Evolutionary conservation across 306 rosid genomes (phyloP), one percentile per base, ranked within the genome.

Genomic region (Pyrus bretschneideri): DNA sequence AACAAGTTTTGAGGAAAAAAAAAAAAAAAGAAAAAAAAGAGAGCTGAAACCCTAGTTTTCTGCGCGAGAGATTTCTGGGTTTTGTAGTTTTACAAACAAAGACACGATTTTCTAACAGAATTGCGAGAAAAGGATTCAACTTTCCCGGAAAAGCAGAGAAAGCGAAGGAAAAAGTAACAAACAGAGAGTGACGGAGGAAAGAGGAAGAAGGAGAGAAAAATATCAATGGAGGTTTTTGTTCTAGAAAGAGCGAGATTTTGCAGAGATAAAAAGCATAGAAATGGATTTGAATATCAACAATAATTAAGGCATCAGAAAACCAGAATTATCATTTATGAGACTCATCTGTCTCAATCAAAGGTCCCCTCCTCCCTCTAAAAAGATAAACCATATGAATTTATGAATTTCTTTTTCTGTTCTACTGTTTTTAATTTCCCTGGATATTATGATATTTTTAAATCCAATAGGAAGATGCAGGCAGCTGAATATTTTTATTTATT

Each of bases 291-390:
- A 69, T 70, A 38, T 46, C 22, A 60, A 71, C 59, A 66, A 80
- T 45, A 59, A 71, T 69, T 35, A 70, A 68, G 81, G 77, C 85
- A 52, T 68, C 71, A 30, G 74, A 70, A 11, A 81, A 52, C 81
- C 51, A 69, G 73, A 86, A 79, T 82, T 89, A 85, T 81, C 69
- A 78, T 79, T 79, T 84, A 85, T 81, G 72, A 63, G 70, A 54
- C 80, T 82, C 84, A 61, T 77, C 82, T 19, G 79, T 86, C 91
- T 35, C 72, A 61, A 33, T 79, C 82, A 60, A 15, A 29, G 2
- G 72, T 49, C 73, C 73, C 74, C 25, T 18, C 27, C 61, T 10
- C 57, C 77, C 76, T 17, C 66, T 66, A 49, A 35, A 78, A 81
- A 31, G 75, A 67, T 7, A 15, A 59, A 70, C 59, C 22, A 7